Percentiles rank a stretch among this genome's conserved stretches.
Evolutionary conservation across 352 stramenopile genomes (phyloP).

Genomic region (Phytophthora cactorum): DNA sequence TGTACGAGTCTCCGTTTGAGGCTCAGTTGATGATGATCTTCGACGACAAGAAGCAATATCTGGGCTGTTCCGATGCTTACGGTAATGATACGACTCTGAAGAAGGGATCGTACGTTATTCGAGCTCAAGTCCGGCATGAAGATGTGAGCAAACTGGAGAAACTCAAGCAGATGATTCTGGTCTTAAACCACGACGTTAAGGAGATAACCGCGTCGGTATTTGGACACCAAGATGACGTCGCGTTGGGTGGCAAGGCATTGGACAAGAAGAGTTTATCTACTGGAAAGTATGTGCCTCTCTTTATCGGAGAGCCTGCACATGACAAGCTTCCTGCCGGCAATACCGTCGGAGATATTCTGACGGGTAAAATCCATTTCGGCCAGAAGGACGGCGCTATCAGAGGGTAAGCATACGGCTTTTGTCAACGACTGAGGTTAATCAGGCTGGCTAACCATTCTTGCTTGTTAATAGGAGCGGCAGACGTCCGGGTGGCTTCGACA

Average conservation of each 20-base stretch:
- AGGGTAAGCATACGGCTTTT: constrained; percentile 30
- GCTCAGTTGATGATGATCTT: constrained; percentile 94
- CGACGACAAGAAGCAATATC: constrained; percentile 94
- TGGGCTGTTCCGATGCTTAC: constrained; percentile 87
- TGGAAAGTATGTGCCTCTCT: constrained; percentile 74
- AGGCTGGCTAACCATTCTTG: constrained; percentile 16
- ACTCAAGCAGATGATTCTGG: constrained; percentile 82
- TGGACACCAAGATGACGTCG: constrained; percentile 69
- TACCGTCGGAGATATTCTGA: constrained; percentile 66
- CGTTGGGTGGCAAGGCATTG: constrained; percentile 64
- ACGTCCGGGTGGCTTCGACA: constrained; percentile 70
- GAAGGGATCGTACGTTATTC: constrained; percentile 85
- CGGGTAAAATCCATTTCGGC: constrained; percentile 75
- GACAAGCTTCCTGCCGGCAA: constrained; percentile 74
- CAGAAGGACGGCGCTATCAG: constrained; percentile 74
- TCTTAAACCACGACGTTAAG: constrained; percentile 77
- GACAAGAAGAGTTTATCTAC: constrained; percentile 50
- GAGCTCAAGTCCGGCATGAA: constrained; percentile 82
- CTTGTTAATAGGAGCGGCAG: constrained; percentile 43
- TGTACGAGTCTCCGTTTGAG: constrained; percentile 95
- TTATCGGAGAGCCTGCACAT: constrained; percentile 68
- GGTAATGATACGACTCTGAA: constrained; percentile 83
- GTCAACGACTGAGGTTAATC: not conserved
- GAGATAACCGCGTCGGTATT: constrained; percentile 70
- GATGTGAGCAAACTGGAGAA: constrained; percentile 83